A percentile compares a stretch with the other conserved stretches of the same genome.
Conservation (phyloP, 306 rosid genomes). For the Arachis hypogaea region DNA sequence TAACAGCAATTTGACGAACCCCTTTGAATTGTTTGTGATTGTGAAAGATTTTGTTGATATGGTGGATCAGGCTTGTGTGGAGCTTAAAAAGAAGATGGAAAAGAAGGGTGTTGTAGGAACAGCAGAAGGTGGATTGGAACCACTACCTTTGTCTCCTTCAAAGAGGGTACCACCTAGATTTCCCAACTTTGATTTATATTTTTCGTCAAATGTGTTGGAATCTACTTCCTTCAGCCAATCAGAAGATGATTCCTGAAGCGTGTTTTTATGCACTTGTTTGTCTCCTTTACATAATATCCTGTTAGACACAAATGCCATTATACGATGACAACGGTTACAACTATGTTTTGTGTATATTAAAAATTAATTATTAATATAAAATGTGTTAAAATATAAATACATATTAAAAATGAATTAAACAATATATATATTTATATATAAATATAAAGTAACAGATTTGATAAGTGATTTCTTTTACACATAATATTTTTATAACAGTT, state of each 20-base stretch:
- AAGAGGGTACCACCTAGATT: slow-evolving; percentile 39
- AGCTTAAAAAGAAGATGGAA: slow-evolving; percentile 50
- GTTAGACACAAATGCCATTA: no score
- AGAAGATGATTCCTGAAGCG: slow-evolving; percentile 61
- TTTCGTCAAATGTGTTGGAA: slow-evolving; percentile 45
- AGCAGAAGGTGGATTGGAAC: slow-evolving; percentile 33
- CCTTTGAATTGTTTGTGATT: slow-evolving; percentile 62
- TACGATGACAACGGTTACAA: no score
- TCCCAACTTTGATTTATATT: slow-evolving; percentile 51
- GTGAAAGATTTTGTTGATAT: slow-evolving; percentile 70
- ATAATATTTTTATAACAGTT: no score
- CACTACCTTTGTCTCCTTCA: slow-evolving; percentile 62
- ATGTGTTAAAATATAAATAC: no score
- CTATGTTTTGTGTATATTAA: no score
- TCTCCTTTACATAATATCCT: no score
- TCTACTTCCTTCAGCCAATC: slow-evolving; percentile 56
- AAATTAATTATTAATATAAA: no score
- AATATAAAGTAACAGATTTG: no score
- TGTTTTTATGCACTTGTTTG: slow-evolving; percentile 13
- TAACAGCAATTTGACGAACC: slow-evolving; percentile 51
- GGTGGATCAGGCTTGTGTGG: slow-evolving; percentile 64
- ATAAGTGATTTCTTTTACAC: no score
- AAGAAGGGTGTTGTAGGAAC: slow-evolving; percentile 45
- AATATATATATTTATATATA: no score
- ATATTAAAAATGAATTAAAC: no score